Percentiles rank a stretch among this genome's conserved stretches.
Conservation (phyloP, 352 stramenopile species). For the Phytophthora pluvialis region DNA sequence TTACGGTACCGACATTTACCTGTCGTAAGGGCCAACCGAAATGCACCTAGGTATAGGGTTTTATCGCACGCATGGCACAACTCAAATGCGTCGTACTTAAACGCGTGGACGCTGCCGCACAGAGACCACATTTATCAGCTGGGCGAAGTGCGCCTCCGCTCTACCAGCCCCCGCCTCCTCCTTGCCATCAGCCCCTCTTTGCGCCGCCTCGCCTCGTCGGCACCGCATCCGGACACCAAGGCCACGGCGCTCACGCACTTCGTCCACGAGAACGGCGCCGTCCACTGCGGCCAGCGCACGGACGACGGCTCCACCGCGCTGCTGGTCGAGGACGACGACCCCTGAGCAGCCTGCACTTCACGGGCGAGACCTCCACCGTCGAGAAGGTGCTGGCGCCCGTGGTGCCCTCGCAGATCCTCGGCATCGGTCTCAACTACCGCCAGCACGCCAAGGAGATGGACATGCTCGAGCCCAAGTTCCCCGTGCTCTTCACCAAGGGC, state of each 20-base stretch:
- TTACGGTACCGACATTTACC: no score
- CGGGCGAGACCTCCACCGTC: slow-evolving; percentile 63
- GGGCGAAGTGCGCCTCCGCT: slow-evolving; percentile 18
- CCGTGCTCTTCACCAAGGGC: slow-evolving; percentile 91
- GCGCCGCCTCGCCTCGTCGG: slow-evolving; percentile 10
- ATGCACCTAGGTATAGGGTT: no score
- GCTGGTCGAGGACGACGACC: slow-evolving; percentile 73
- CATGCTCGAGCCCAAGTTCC: slow-evolving; percentile 77
- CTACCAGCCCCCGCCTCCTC: slow-evolving; percentile 2
- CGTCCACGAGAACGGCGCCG: slow-evolving; percentile 58
- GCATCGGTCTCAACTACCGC: slow-evolving; percentile 92
- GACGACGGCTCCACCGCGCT: slow-evolving; percentile 45
- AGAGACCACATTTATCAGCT: no score
- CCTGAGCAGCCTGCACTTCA: slow-evolving; percentile 69
- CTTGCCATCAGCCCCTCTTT: slow-evolving; percentile 22
- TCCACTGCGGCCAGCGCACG: slow-evolving; percentile 65
- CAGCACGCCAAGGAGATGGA: slow-evolving; percentile 90
- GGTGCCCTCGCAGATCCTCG: slow-evolving; percentile 81
- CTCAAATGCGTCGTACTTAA: no score
- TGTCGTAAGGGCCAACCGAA: no score
- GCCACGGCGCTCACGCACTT: slow-evolving; percentile 77
- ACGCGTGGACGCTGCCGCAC: no score
- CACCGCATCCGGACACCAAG: no score
- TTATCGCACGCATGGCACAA: no score
- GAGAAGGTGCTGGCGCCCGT: slow-evolving; percentile 82